Base-by-base conservation (phyloP, 2,329 filamentous ascomycete species). In the Shiraia sp. region DNA sequence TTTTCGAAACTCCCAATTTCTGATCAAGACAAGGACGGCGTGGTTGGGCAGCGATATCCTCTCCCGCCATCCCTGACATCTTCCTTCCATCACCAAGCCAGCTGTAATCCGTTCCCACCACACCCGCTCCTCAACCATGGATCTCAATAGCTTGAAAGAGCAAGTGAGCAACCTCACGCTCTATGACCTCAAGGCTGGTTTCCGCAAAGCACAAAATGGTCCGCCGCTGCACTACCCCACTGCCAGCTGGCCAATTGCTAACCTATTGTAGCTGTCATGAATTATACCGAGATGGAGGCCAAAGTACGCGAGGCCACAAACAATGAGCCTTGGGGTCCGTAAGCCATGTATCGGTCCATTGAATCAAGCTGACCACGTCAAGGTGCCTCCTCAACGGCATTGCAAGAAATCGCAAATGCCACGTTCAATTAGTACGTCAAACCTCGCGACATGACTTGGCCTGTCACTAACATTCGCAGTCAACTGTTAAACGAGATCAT, bases 401-500 rank as follows among this genome's bases (percentile, higher is more conserved):
- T 97, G 91, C 91, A 97, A 73, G 93, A 99, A 73, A 99, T 99
- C 71, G 90, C 93, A 72, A 95, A 91, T 72, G 93, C 85, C 63
- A 99, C 93, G 45, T 95, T 96, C 74, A 97, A 92, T 75, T 99
- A 97, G 93, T 97, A 77, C 65, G 89, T 47, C 26, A 9, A 15
- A n/a, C 14, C 22, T 17, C 2, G 13, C 13, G 14, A 9, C 6
- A 10, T 27, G 14, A 31, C 10, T 23, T n/a, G 19, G 19, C 19
- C n/a, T 10, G 29, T 8, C 14, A 34, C 60, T 69, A 42, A 69
- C 61, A 32, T 13, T 6, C 29, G 42, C 66, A 96, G 92, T 70
- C 90, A 96, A 83, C 83, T 91, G 37, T 83, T 99, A 42, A 97
- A 97, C 72, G 93, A 99, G 72, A 97, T 99, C 68, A 99, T 99